Conservation (phyloP, 2,329 filamentous ascomycete genomes). For the Elsinoe australis region DNA sequence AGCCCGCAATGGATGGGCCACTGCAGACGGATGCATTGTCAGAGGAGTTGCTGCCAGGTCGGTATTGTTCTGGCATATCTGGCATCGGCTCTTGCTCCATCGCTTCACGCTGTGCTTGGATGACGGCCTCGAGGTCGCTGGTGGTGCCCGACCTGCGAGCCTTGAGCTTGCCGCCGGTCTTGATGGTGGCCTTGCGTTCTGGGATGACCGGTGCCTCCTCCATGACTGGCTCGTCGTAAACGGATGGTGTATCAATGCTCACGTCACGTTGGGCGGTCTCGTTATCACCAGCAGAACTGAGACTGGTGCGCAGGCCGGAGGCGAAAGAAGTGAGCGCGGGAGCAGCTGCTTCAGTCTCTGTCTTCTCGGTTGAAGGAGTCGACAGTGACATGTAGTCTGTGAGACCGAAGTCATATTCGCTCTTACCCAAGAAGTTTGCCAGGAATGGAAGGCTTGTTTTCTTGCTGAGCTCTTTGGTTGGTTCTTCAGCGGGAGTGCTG, state of each 20-base stretch:
- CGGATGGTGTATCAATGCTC: conserved; percentile 12
- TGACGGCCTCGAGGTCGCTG: conserved; percentile 72
- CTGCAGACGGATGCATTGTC: conserved; percentile 19
- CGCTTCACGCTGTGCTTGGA: conserved; percentile 70
- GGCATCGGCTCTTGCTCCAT: conserved; percentile 54
- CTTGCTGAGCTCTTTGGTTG: conserved; percentile 21
- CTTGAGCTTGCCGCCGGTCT: conserved; percentile 76
- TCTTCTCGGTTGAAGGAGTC: conserved; percentile 26
- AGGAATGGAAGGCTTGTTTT: conserved; percentile 44
- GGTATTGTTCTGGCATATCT: conserved; percentile 27
- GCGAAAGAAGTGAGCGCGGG: conserved; percentile 1
- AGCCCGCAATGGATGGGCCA: conserved; percentile 25
- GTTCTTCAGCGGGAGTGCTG: conserved; percentile 20
- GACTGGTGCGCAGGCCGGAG: conserved; percentile 11
- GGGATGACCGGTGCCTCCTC: conserved; percentile 59
- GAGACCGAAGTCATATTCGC: conserved; percentile 49
- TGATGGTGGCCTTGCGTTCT: conserved; percentile 79
- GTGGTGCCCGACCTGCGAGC: conserved; percentile 82
- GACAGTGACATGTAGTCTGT: conserved; percentile 47
- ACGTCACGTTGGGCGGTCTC: neutral
- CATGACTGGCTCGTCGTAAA: conserved; percentile 30
- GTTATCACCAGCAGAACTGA: conserved; percentile 14
- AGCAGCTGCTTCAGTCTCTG: neutral
- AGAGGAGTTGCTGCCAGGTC: conserved; percentile 22
- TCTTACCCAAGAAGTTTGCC: conserved; percentile 40